phyloP scores from a whole-genome alignment of 352 stramenopile species.

The Phytophthora tentaculata region DNA sequence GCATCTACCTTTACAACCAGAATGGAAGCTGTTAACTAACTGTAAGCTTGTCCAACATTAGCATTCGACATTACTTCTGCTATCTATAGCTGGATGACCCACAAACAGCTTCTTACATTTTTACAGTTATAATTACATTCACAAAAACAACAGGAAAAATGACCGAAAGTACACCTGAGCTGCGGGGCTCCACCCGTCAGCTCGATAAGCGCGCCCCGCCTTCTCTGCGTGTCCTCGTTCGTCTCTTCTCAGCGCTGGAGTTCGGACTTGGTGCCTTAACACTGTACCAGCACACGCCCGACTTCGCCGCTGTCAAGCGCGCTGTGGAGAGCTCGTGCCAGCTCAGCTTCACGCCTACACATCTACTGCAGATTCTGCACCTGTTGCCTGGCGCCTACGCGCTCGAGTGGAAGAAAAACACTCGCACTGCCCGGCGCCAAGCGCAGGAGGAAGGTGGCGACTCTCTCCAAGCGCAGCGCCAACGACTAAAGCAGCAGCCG shows the following conservation, averaged over 20 bases:
- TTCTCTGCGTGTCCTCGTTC: constrained; percentile 50
- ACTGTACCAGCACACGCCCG: constrained; percentile 75
- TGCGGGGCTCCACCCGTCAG: constrained; percentile 7
- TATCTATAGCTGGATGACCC: too few relatives aligned
- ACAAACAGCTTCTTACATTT: too few relatives aligned
- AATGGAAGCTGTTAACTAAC: too few relatives aligned
- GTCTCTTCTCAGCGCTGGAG: constrained; percentile 74
- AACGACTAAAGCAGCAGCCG: constrained; percentile 33
- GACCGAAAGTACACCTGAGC: background rate
- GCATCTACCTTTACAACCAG: too few relatives aligned
- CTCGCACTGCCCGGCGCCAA: constrained; percentile 28
- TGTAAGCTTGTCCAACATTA: too few relatives aligned
- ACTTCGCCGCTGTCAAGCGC: constrained; percentile 66
- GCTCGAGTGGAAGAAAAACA: constrained; percentile 54
- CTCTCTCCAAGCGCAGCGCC: constrained; percentile 23
- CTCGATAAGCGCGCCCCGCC: constrained; percentile 52
- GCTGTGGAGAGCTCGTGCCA: constrained; percentile 77
- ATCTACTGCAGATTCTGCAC: constrained; percentile 67
- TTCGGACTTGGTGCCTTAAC: constrained; percentile 72
- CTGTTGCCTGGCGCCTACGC: constrained; percentile 58
- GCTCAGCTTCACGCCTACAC: constrained; percentile 52
- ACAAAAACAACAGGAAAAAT: constrained; percentile 10
- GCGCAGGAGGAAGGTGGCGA: constrained; percentile 26
- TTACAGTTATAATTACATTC: too few relatives aligned
- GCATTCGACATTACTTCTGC: too few relatives aligned